Conservation (phyloP, 192 early-diverging fungal genomes). For the Coemansia guatemalensis region DNA sequence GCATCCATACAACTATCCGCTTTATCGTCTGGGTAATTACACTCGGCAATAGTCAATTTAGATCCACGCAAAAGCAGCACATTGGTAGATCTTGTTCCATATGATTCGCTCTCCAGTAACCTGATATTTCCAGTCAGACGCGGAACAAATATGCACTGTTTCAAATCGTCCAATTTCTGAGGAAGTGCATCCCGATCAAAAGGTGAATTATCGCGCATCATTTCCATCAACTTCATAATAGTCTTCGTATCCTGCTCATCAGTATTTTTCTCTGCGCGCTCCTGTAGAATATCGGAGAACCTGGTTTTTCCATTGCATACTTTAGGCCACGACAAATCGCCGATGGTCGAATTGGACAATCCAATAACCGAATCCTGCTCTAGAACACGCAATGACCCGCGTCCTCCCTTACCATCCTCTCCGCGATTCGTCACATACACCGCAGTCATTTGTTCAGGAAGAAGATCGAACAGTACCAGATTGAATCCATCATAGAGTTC, state of each 20-base stretch:
- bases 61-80: constrained; percentile 24
- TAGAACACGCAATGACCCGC: constrained; percentile 1
- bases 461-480: constrained; percentile 41
- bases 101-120: not conserved
- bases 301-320: constrained; percentile 16
- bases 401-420: not conserved
- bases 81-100: constrained; percentile 44
- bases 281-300: not conserved
- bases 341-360: constrained; percentile 39
- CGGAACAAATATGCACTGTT: constrained; percentile 43
- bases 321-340: constrained; percentile 32
- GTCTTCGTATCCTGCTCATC: constrained; percentile 10
- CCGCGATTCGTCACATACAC: constrained; percentile 35
- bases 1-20: not conserved
- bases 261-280: not conserved
- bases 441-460: not conserved
- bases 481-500: constrained; percentile 47
- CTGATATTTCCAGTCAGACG: constrained; percentile 1
- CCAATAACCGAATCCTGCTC: constrained; percentile 8
- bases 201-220: constrained; percentile 20
- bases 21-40: too few species aligned
- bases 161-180: constrained; percentile 18
- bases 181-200: constrained; percentile 5
- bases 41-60: constrained; percentile 22
- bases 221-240: constrained; percentile 7